Conservation (phyloP, 768 basidiomycete genomes). For the Suillus brevipes region DNA sequence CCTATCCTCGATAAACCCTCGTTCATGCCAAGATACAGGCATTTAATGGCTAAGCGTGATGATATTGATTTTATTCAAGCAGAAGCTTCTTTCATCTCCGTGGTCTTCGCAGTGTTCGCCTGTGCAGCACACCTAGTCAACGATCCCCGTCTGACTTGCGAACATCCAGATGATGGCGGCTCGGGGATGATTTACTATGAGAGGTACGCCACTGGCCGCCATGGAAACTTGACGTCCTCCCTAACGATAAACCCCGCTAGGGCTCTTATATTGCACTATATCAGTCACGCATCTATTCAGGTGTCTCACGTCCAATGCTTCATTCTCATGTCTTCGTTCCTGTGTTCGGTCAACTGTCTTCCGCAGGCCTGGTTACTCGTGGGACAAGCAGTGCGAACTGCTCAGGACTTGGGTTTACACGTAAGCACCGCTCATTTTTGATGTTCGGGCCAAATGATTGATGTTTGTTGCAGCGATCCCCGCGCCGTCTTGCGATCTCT, state of each 20-base stretch:
- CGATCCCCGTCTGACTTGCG: conserved; percentile 64
- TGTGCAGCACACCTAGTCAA: conserved; percentile 78
- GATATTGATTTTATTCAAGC: conserved; percentile 53
- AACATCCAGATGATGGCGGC: conserved; percentile 71
- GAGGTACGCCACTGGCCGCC: conserved; percentile 49
- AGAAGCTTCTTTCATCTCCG: conserved; percentile 75
- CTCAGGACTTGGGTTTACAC: conserved; percentile 90
- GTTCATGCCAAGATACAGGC: conserved; percentile 70
- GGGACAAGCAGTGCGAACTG: conserved; percentile 86
- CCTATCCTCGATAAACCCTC: conserved; percentile 85
- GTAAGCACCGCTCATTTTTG: conserved; percentile 47
- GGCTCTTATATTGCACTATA: conserved; percentile 87
- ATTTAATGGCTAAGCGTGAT: conserved; percentile 69
- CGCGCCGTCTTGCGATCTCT: conserved; percentile 66
- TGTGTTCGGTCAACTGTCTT: conserved; percentile 90
- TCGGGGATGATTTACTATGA: conserved; percentile 91
- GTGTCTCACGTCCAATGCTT: conserved; percentile 89
- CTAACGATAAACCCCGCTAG: conserved; percentile 38
- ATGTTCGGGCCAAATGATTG: conserved; percentile 17
- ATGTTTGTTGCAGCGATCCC: conserved; percentile 62
- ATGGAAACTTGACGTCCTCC: conserved; percentile 3
- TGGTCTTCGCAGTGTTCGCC: conserved; percentile 90
- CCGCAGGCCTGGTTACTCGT: conserved; percentile 93
- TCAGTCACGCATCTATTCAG: conserved; percentile 84
- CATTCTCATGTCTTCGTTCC: conserved; percentile 84